A percentile compares a stretch with the other conserved stretches of the same genome.
Conservation (phyloP, 2,329 filamentous ascomycete species). For the Penicillium digitatum region DNA sequence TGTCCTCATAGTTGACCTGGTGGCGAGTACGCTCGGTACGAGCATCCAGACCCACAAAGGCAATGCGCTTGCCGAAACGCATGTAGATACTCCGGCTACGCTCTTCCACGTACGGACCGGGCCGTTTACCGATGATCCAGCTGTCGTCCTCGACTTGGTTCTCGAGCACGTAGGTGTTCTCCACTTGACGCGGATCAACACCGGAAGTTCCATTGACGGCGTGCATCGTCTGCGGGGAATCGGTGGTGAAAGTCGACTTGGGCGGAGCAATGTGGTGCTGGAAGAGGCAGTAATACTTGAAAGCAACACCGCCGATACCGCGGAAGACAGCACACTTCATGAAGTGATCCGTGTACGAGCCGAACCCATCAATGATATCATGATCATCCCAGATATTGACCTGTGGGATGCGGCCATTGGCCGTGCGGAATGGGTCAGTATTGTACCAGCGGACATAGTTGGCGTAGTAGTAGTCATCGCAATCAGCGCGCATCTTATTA, state of each 20-base stretch:
- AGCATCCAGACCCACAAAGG: constrained; percentile 58
- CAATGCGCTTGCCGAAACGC: constrained; percentile 62
- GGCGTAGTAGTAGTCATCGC: constrained; percentile 60
- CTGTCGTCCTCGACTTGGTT: constrained; percentile 59
- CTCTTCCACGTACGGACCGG: constrained; percentile 65
- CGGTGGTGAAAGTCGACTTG: constrained; percentile 77
- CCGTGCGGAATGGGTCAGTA: constrained; percentile 58
- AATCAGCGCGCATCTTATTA: constrained; percentile 59
- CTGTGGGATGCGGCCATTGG: constrained; percentile 60
- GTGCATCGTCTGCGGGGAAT: constrained; percentile 56
- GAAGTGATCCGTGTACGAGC: constrained; percentile 63
- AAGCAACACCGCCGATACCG: constrained; percentile 57
- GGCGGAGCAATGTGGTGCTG: constrained; percentile 80
- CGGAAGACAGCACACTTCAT: constrained; percentile 63
- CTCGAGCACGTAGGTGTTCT: constrained; percentile 67
- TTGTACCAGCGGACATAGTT: constrained; percentile 67
- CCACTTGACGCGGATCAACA: constrained; percentile 65
- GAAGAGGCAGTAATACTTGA: constrained; percentile 63
- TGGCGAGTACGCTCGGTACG: constrained; percentile 77
- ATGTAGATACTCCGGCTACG: constrained; percentile 59
- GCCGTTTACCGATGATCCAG: constrained; percentile 73
- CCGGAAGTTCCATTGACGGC: constrained; percentile 50
- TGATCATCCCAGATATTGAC: constrained; percentile 64
- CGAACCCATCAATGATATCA: constrained; percentile 65
- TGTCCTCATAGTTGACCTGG: constrained; percentile 78